These are phyloP conservation scores for Solanum phureja DNA, from an alignment of 257 asterid genomes.

Conservation along the genomic window DNA sequence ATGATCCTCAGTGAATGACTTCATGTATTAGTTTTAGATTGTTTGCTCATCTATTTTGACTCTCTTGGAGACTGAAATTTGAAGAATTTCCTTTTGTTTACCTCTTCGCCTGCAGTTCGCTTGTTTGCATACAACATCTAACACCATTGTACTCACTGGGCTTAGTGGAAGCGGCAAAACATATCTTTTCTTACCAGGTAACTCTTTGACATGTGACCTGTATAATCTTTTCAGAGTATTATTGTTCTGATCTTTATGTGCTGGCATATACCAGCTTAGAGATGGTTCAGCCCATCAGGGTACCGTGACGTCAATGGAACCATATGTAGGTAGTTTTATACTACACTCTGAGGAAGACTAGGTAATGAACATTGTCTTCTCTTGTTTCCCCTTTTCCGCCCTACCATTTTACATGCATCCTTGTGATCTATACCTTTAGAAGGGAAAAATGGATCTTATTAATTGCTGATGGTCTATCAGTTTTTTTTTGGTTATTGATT, in stretches of 20 bases:
- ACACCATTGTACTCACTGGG: constrained; percentile 15
- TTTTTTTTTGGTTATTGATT: background rate
- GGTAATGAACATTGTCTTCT: constrained; percentile 23
- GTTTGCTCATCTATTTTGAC: background rate
- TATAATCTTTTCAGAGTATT: background rate
- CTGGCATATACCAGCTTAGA: constrained; percentile 42
- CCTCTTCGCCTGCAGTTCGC: background rate
- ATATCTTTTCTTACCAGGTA: too few species aligned
- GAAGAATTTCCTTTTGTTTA: background rate
- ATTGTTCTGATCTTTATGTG: background rate
- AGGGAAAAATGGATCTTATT: background rate
- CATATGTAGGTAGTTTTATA: constrained; percentile 55
- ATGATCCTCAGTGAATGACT: background rate
- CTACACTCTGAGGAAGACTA: constrained; percentile 56
- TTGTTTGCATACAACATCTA: background rate
- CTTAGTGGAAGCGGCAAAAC: too few species aligned
- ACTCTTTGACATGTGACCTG: background rate
- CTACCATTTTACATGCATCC: background rate
- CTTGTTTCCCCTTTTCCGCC: background rate
- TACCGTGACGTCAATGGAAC: constrained; percentile 89
- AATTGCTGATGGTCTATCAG: background rate
- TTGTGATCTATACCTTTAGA: background rate
- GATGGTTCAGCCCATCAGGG: constrained; percentile 88
- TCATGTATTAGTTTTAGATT: background rate
- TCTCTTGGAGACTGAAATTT: background rate